Percentiles rank a stretch among this genome's conserved stretches.
Evolutionary conservation across 805 yeast genomes (phyloP).

Genomic region (Kregervanrija fluxuum): DNA sequence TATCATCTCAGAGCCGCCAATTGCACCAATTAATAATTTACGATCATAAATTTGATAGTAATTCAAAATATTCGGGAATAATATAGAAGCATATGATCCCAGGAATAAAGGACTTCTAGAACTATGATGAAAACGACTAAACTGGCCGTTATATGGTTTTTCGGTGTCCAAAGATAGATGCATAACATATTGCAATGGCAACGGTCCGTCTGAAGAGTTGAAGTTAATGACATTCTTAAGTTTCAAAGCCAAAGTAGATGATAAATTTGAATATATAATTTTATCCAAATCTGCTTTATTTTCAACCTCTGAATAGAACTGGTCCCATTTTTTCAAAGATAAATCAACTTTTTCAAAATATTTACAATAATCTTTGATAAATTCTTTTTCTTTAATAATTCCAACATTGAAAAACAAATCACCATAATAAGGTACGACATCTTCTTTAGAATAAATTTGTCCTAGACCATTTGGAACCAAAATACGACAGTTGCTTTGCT

Average conservation of each 20-base stretch:
- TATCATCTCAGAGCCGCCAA: conserved; percentile 31
- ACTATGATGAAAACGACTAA: conserved; percentile 33
- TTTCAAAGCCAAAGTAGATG: conserved; percentile 6
- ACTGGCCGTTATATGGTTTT: conserved; percentile 45
- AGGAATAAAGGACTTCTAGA: conserved; percentile 50
- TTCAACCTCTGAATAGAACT: conserved; percentile 38
- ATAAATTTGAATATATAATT: conserved; percentile 8
- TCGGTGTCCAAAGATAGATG: conserved; percentile 56
- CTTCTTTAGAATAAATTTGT: conserved; percentile 60
- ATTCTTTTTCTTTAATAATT: conserved; percentile 1
- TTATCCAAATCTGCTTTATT: conserved; percentile 1
- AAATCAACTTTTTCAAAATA: conserved; percentile 61
- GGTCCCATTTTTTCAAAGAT: conserved; percentile 80
- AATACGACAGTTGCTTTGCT: conserved; percentile 57
- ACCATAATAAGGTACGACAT: conserved; percentile 86
- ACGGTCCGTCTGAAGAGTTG: conserved; percentile 33
- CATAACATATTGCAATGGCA: conserved; percentile 52
- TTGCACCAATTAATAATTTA: conserved; percentile 45
- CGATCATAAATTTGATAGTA: conserved; percentile 51
- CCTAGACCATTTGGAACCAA: conserved; percentile 89
- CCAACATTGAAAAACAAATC: conserved; percentile 50
- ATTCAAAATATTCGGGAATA: conserved; percentile 53
- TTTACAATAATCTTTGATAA: conserved; percentile 50
- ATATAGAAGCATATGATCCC: conserved; percentile 58
- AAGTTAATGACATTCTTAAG: conserved; percentile 36